Conservation (phyloP, 2,329 filamentous ascomycete genomes). For the Exophiala calicioides region DNA sequence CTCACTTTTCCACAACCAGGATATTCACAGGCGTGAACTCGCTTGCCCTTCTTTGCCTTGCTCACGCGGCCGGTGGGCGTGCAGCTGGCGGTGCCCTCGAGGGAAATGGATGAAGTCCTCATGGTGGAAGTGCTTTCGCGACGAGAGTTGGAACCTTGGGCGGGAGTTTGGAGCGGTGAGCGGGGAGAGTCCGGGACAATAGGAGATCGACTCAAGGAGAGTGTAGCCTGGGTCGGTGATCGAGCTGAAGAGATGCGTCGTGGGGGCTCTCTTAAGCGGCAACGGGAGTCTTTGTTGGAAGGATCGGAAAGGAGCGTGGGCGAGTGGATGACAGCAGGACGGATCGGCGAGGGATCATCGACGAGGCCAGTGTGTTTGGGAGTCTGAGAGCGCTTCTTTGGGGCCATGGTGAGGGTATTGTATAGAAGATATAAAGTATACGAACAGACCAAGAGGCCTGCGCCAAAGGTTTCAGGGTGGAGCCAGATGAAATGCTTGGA, state of each 20-base stretch:
- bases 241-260: conserved; percentile 18
- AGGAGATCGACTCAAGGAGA: conserved; percentile 18
- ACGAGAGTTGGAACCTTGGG: conserved; percentile 24
- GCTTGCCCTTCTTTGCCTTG: conserved; percentile 55
- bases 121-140: conserved; percentile 32
- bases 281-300: conserved; percentile 18
- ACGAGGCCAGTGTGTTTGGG: conserved; percentile 23
- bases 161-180: conserved; percentile 21
- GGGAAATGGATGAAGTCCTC: conserved; percentile 31
- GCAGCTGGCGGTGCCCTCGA: conserved; percentile 42
- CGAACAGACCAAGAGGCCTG: conserved; percentile 27
- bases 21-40: conserved; percentile 51
- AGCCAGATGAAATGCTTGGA: conserved; percentile 28
- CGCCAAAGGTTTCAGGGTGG: conserved; percentile 30
- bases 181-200: conserved; percentile 24
- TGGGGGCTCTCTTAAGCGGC: conserved; percentile 19
- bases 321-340: conserved; percentile 7
- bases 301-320: conserved; percentile 21
- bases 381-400: conserved; percentile 30
- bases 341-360: conserved; percentile 18
- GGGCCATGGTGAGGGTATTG: conserved; percentile 28
- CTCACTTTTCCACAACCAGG: conserved; percentile 51
- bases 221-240: conserved; percentile 14
- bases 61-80: conserved; percentile 54
- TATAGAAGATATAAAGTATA: conserved; percentile 31